Evolutionary conservation across 352 stramenopile genomes (phyloP), one percentile per base, ranked within the genome.

Genomic region (Salisapilia sapeloensis): DNA sequence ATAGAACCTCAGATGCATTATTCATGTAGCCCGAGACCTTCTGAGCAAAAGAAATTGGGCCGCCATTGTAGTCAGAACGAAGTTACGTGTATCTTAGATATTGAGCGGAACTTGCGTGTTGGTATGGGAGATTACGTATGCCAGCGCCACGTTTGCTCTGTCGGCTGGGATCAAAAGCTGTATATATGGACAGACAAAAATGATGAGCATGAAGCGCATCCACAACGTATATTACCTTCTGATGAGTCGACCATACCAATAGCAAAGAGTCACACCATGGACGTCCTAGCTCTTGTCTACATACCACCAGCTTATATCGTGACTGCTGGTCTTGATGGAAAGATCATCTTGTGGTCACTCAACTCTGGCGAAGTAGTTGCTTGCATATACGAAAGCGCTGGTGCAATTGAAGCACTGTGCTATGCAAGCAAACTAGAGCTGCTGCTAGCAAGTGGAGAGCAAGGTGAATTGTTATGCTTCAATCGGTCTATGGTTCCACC

Each of bases 161-260:
- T 82, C 1, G 76, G 76, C 13, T 92, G 76, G 76, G 76, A 90
- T 38, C 62, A 66, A n/a, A 54, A 56, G 14, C 48, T 92, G 11
- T 87, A 79, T 31, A 49, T 90, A 3, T 92, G 72, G 71, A 71
- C 63, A 13, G 76, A 92, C 50, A 81, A 81, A 43, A 78, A 75
- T 34, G 69, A 80, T 22, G 70, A 82, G 18, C 71, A 59, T 18
- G 66, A 79, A 29, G 61, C 63, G 24, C 38, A 77, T 1, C 69
- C 69, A 9, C 46, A 76, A 6, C 64, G 76, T 29, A 17, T 76
- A 2, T 36, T 85, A 13, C 67, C 67, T 2, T 53, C 52, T 16
- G 36, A 21, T 43, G 44, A 33, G 30, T 62, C 27, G 23, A 38
- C 33, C 16, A n/a, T n/a, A n/a, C n/a, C n/a, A n/a, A n/a, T n/a